Evolutionary conservation across 441 rosid species (phyloP).

Genomic region (Kokia cookei): DNA sequence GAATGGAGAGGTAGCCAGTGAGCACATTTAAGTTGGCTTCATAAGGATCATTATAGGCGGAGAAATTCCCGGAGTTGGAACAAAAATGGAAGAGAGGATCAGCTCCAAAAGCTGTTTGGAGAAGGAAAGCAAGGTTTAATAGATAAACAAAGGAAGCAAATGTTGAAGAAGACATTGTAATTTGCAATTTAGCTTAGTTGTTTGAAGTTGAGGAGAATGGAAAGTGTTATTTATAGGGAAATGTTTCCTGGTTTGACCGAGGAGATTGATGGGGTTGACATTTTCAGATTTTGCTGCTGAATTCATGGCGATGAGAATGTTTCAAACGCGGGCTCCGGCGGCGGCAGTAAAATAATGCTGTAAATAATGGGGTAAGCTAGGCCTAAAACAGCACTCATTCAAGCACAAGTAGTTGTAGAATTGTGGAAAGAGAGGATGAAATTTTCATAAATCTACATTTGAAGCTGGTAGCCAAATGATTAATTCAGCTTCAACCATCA

Average conservation of each 20-base stretch:
- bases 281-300: background rate
- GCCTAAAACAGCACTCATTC: background rate
- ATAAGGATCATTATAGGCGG: conserved; percentile 31
- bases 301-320: background rate
- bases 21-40: conserved; percentile 43
- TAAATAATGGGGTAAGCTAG: too few relatives aligned
- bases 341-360: too few relatives aligned
- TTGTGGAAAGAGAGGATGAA: too few relatives aligned
- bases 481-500: background rate
- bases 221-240: background rate
- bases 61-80: conserved; percentile 46
- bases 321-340: background rate
- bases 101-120: conserved; percentile 14
- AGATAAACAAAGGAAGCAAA: background rate
- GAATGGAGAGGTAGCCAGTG: conserved; percentile 25
- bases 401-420: background rate
- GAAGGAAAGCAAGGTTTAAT: conserved; percentile 14
- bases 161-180: conserved; percentile 12
- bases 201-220: background rate
- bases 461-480: too few relatives aligned
- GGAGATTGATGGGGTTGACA: background rate
- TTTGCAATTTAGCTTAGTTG: background rate
- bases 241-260: background rate
- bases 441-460: too few relatives aligned
- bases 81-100: conserved; percentile 49